phyloP scores from a whole-genome alignment of 768 basidiomycete species.

The Agaricus subrufescens region DNA sequence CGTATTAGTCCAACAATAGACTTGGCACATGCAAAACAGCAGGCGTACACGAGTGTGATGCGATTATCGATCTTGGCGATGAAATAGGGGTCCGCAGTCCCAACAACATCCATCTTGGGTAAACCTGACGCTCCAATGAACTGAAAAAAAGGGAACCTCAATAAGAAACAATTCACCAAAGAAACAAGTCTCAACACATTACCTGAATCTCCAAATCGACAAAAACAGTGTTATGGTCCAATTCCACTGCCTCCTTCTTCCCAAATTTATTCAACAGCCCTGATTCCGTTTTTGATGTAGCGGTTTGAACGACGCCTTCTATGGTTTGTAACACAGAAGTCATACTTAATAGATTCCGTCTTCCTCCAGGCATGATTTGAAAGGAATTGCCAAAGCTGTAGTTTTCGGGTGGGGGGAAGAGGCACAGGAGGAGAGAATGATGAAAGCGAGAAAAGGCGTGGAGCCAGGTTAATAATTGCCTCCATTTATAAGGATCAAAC shows the following conservation, averaged over 20 bases:
- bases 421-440: not conserved
- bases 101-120: slow-evolving; percentile 67
- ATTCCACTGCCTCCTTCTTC: slow-evolving; percentile 24
- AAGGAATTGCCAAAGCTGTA: too few relatives aligned
- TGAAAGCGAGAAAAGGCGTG: too few relatives aligned
- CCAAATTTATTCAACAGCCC: not conserved
- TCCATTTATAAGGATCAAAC: too few relatives aligned
- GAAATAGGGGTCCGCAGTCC: slow-evolving; percentile 67
- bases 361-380: slow-evolving; percentile 4
- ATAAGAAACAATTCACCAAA: not conserved
- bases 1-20: too few relatives aligned
- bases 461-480: too few relatives aligned
- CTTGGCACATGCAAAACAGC: not conserved
- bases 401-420: too few relatives aligned
- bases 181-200: slow-evolving; percentile 6
- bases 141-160: slow-evolving; percentile 22
- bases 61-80: slow-evolving; percentile 59
- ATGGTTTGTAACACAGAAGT: slow-evolving; percentile 11
- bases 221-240: slow-evolving; percentile 28
- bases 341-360: slow-evolving; percentile 7
- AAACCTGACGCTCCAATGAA: slow-evolving; percentile 70
- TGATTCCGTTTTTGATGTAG: slow-evolving; percentile 22
- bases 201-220: slow-evolving; percentile 59
- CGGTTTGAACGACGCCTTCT: slow-evolving; percentile 20
- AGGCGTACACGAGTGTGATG: slow-evolving; percentile 60